Conservation (phyloP, 805 yeast genomes). For the Kregervanrija fluxuum region DNA sequence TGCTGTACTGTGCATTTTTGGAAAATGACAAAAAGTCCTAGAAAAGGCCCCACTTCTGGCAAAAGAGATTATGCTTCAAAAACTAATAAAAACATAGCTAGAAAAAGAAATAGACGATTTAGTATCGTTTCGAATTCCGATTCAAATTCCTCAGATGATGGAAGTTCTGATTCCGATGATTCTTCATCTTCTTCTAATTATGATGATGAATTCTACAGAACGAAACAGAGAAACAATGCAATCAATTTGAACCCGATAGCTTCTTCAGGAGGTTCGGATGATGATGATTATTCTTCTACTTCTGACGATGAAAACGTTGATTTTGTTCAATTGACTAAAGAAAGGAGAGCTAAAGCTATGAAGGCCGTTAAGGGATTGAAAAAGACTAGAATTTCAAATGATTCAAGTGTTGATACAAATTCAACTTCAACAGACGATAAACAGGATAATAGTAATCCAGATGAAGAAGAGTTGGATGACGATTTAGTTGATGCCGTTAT, state of each 20-base stretch:
- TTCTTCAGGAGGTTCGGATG: conserved; percentile 20
- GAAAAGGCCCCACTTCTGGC: conserved; percentile 15
- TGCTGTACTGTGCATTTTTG: background rate
- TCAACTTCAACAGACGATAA: conserved; percentile 2
- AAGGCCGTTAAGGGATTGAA: conserved; percentile 33
- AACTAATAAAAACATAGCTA: conserved; percentile 6
- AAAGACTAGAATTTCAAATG: conserved; percentile 15
- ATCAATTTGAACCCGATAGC: conserved; percentile 1
- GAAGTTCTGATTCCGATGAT: conserved; percentile 10
- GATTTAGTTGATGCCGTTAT: conserved; percentile 35
- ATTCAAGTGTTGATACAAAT: too few relatives aligned
- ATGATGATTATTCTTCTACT: conserved; percentile 28
- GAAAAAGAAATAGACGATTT: conserved; percentile 16
- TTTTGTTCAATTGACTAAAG: conserved; percentile 64
- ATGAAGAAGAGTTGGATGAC: conserved; percentile 35
- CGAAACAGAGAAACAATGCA: conserved; percentile 10
- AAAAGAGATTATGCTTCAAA: background rate
- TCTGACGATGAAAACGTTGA: conserved; percentile 64
- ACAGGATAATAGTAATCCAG: conserved; percentile 12
- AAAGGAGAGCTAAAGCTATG: conserved; percentile 51
- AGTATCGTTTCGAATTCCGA: conserved; percentile 20
- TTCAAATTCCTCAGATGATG: conserved; percentile 9
- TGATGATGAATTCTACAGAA: background rate
- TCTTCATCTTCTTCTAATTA: background rate
- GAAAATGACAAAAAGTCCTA: conserved; percentile 25